Percentiles rank a stretch among this genome's conserved stretches.
These are phyloP conservation scores for Malus fusca DNA, from an alignment of 306 rosid genomes.

Conservation along the genomic window DNA sequence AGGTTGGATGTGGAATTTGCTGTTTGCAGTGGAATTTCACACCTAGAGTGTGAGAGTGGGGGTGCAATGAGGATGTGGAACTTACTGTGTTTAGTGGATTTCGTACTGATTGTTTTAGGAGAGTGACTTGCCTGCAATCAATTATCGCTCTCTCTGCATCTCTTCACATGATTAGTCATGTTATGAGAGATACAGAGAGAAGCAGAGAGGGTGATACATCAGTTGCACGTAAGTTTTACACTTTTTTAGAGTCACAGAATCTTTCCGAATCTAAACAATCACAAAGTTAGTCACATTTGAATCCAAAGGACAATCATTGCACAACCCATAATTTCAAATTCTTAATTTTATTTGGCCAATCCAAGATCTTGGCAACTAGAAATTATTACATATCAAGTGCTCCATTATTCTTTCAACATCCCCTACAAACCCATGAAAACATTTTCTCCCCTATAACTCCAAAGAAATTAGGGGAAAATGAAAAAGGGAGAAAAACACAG, in stretches of 20 bases:
- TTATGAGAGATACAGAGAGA: no score
- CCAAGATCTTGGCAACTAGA: background rate
- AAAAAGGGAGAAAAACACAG: constrained; percentile 20
- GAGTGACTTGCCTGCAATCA: background rate
- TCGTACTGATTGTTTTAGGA: background rate
- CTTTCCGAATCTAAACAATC: background rate
- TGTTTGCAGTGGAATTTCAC: background rate
- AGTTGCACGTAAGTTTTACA: background rate
- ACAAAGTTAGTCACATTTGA: background rate
- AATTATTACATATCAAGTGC: constrained; percentile 1
- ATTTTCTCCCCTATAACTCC: constrained; percentile 19
- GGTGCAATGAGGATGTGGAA: background rate
- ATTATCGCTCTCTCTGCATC: no score
- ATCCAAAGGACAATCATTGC: background rate
- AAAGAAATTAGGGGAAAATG: constrained; percentile 43
- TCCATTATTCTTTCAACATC: background rate
- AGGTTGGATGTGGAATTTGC: background rate
- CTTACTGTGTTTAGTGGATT: background rate
- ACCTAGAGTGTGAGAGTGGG: background rate
- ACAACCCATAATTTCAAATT: background rate
- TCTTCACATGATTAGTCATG: no score
- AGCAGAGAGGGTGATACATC: rapidly evolving
- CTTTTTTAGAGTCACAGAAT: background rate
- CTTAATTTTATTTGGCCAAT: background rate
- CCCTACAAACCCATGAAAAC: background rate